A percentile compares a stretch with the other conserved stretches of the same genome.
Conservation (phyloP, 495 filamentous ascomycete species). For the Penicillium daleae region DNA sequence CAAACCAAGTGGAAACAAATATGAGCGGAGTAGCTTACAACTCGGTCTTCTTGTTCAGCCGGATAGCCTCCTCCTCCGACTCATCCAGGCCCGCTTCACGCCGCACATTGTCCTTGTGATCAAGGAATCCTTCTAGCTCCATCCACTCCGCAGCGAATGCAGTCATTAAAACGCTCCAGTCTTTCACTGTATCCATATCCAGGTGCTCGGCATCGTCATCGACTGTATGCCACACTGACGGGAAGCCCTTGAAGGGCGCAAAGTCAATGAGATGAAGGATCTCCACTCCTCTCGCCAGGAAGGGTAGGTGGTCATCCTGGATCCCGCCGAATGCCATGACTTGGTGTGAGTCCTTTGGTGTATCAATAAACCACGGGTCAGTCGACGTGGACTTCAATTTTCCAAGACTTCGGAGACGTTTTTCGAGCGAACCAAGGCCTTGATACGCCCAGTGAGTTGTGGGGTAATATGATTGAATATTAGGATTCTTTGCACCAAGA, state of each 20-base stretch:
- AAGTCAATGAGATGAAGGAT: conserved; percentile 84
- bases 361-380: conserved; percentile 56
- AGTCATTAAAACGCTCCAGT: conserved; percentile 82
- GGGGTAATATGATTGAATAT: conserved; percentile 77
- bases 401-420: conserved; percentile 62
- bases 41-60: conserved; percentile 43
- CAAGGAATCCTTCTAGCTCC: conserved; percentile 72
- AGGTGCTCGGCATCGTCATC: conserved; percentile 86
- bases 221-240: conserved; percentile 82
- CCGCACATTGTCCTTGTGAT: background rate
- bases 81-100: conserved; percentile 17
- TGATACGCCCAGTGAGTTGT: conserved; percentile 95
- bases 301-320: conserved; percentile 89
- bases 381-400: conserved; percentile 53
- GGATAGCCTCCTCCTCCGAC: conserved; percentile 27
- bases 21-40: conserved; percentile 46
- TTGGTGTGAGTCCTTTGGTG: conserved; percentile 52
- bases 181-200: conserved; percentile 79
- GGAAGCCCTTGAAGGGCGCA: conserved; percentile 61
- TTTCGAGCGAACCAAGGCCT: conserved; percentile 67
- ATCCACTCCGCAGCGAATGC: conserved; percentile 94
- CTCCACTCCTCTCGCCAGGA: conserved; percentile 81
- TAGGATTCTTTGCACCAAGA: conserved; percentile 71
- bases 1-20: background rate
- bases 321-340: conserved; percentile 57